These are phyloP conservation scores for Hypoxylon lenormandii DNA, from an alignment of 495 filamentous ascomycete genomes.

Conservation along the genomic window DNA sequence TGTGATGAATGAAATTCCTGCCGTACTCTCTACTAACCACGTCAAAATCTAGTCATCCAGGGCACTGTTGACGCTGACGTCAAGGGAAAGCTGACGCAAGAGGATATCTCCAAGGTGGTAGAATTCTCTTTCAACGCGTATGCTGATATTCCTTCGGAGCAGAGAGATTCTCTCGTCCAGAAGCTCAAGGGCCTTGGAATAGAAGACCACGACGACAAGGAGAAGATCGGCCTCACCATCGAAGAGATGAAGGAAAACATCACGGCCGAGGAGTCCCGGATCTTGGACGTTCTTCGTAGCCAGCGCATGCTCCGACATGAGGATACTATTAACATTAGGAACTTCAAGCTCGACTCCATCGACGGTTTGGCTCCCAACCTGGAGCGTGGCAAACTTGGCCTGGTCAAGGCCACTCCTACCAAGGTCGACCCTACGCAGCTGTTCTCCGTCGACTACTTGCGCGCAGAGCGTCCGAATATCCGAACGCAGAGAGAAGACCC, in stretches of 20 bases:
- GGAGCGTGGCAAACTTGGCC: constrained; percentile 49
- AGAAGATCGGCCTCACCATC: constrained; percentile 5
- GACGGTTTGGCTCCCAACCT: constrained; percentile 52
- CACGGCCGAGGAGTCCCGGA: constrained; percentile 50
- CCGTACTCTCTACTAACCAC: neutral
- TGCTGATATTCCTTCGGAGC: constrained; percentile 35
- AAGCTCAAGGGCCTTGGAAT: constrained; percentile 41
- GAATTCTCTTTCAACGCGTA: constrained; percentile 57
- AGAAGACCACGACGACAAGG: constrained; percentile 9
- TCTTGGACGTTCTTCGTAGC: constrained; percentile 51
- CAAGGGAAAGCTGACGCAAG: constrained; percentile 51
- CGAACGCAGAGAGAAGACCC: constrained; percentile 18
- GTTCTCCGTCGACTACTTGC: constrained; percentile 10
- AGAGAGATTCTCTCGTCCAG: constrained; percentile 40
- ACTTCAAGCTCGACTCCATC: constrained; percentile 53
- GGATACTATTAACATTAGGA: constrained; percentile 53
- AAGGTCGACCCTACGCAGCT: neutral
- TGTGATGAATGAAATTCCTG: constrained; percentile 1
- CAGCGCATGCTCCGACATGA: constrained; percentile 44
- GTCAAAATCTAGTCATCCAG: constrained; percentile 55
- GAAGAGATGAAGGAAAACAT: constrained; percentile 39
- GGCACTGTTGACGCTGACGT: constrained; percentile 52
- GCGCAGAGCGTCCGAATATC: constrained; percentile 14
- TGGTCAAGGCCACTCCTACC: constrained; percentile 5
- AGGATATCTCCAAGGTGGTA: constrained; percentile 53